These are phyloP conservation scores for Pythium brassicae DNA, from an alignment of 352 stramenopile species.

Conservation along the genomic window DNA sequence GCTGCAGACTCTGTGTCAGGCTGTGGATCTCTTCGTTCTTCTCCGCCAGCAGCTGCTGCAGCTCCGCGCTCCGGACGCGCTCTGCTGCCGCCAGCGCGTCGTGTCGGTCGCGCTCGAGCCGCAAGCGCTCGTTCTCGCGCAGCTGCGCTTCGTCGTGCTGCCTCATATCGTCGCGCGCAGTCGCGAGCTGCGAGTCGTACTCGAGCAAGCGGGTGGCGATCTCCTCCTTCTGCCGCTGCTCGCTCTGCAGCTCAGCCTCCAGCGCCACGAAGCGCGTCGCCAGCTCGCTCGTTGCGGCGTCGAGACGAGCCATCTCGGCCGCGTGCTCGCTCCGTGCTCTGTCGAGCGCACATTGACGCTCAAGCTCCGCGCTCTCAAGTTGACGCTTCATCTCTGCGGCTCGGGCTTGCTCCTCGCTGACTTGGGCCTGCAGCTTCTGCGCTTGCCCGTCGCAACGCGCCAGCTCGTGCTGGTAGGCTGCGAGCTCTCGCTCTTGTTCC, in stretches of 20 bases:
- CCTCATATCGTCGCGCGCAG: constrained; percentile 63
- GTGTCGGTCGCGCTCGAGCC: constrained; percentile 23
- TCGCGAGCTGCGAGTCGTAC: constrained; percentile 67
- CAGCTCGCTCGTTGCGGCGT: constrained; percentile 17
- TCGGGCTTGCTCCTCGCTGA: constrained; percentile 19
- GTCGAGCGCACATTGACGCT: constrained; percentile 6
- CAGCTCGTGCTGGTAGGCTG: constrained; percentile 29
- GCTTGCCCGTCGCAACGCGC: constrained; percentile 21
- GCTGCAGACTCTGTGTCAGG: constrained; percentile 25
- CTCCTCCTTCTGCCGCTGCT: constrained; percentile 57
- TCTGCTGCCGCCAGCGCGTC: constrained; percentile 44
- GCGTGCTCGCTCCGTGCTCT: constrained; percentile 8
- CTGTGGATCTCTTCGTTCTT: constrained; percentile 68
- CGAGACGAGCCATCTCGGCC: constrained; percentile 14
- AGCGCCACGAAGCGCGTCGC: constrained; percentile 29
- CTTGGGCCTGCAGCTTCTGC: constrained; percentile 25
- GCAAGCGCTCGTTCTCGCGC: constrained; percentile 42
- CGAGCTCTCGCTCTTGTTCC: constrained; percentile 22
- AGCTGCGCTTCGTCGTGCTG: constrained; percentile 65
- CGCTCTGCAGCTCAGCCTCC: constrained; percentile 28
- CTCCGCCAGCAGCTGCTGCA: constrained; percentile 52
- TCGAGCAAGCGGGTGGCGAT: constrained; percentile 63
- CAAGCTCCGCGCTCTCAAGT: constrained; percentile 12
- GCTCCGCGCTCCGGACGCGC: constrained; percentile 43
- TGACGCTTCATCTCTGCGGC: constrained; percentile 9